Evolutionary conservation across 2,329 filamentous ascomycete genomes (phyloP).

Genomic region (Fusarium camptoceras): DNA sequence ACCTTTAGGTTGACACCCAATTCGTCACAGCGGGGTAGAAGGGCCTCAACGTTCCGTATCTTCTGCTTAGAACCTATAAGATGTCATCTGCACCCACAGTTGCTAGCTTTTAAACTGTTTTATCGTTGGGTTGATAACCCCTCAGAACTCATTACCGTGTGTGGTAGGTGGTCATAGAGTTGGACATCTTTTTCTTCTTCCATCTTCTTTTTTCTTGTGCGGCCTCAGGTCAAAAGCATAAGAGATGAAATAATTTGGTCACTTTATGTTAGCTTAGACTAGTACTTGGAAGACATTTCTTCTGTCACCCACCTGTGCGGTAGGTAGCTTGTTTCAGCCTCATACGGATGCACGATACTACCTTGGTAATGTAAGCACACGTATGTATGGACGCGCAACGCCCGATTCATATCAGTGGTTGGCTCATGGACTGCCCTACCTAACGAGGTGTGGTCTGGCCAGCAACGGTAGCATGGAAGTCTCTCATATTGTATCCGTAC

Average conservation of each 20-base stretch:
- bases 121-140: slow-evolving; percentile 1
- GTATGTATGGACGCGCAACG: slow-evolving; percentile 1
- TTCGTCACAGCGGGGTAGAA: slow-evolving; percentile 24
- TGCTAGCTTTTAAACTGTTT: not conserved
- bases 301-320: too few relatives aligned
- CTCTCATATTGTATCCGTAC: not conserved
- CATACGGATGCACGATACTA: not conserved
- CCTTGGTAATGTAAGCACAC: not conserved
- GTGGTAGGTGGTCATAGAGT: not conserved
- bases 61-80: not conserved
- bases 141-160: not conserved
- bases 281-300: too few relatives aligned
- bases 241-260: too few relatives aligned
- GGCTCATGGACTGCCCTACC: not conserved
- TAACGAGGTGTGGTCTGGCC: not conserved
- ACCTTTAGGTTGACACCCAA: slow-evolving; percentile 23
- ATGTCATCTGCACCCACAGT: not conserved
- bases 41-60: slow-evolving; percentile 18
- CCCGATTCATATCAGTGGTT: not conserved
- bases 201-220: not conserved
- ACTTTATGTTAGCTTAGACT: too few relatives aligned
- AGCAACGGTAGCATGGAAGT: not conserved
- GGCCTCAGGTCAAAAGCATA: too few relatives aligned
- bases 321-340: slow-evolving; percentile 6
- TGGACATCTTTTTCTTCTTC: not conserved